Evolutionary conservation across 129 eudicot genomes (phyloP).

Genomic region (Chrysanthemum lavandulifolium): DNA sequence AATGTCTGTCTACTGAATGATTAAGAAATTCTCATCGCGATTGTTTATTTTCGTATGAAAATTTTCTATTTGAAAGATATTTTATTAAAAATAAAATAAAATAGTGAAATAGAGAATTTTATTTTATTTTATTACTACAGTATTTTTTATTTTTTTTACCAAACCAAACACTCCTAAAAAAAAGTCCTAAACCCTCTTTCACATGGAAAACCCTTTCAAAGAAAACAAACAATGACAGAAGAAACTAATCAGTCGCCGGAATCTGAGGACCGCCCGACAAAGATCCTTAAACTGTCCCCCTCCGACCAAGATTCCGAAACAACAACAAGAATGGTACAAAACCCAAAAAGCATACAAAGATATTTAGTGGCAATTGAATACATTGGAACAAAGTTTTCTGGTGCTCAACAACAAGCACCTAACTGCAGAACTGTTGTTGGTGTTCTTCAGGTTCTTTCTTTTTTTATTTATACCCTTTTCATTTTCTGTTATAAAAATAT

Average conservation of each 20-base stretch:
- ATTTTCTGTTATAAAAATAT: neutral
- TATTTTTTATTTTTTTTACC: too few relatives aligned
- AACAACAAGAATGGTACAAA: slow-evolving; percentile 43
- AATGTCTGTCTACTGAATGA: too few relatives aligned
- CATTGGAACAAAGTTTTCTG: slow-evolving; percentile 82
- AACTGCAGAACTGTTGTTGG: slow-evolving; percentile 78
- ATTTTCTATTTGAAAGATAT: too few relatives aligned
- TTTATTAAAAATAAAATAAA: too few relatives aligned
- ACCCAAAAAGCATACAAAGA: slow-evolving; percentile 55
- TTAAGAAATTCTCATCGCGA: too few relatives aligned
- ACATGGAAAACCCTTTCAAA: slow-evolving; percentile 16
- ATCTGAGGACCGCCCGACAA: slow-evolving; percentile 32
- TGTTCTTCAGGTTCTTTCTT: slow-evolving; percentile 63
- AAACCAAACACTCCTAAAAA: too few relatives aligned
- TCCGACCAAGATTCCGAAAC: slow-evolving; percentile 36
- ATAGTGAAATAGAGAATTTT: too few relatives aligned
- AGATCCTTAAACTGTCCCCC: slow-evolving; percentile 43
- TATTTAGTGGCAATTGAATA: slow-evolving; percentile 88
- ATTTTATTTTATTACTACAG: too few relatives aligned
- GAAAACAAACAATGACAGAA: slow-evolving; percentile 28
- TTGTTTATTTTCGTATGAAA: too few relatives aligned
- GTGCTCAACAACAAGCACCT: slow-evolving; percentile 79
- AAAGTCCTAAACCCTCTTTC: slow-evolving; percentile 16
- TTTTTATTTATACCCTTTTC: neutral
- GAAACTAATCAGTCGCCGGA: slow-evolving; percentile 30